phyloP scores from a whole-genome alignment of 2,329 filamentous ascomycete species.

The Verticillium nubilum region DNA sequence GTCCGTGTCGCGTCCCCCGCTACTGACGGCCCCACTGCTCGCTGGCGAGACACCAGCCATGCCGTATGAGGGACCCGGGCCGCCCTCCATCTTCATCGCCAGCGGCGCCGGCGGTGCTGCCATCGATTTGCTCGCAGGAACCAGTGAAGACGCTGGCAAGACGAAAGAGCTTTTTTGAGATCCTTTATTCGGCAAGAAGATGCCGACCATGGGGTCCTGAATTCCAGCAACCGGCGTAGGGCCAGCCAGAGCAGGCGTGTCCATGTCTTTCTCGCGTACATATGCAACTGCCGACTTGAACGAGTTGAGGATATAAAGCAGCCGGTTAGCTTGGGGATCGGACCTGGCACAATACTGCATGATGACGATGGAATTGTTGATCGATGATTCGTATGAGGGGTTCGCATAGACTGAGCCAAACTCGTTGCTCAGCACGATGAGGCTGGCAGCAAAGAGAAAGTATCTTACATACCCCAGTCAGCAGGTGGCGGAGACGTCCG shows the following conservation, averaged over 20 bases:
- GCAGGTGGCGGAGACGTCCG: neutral
- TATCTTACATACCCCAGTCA: constrained; percentile 32
- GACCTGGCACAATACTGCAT: constrained; percentile 41
- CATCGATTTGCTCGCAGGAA: constrained; percentile 2
- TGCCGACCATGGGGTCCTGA: constrained; percentile 20
- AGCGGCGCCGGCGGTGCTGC: constrained; percentile 4
- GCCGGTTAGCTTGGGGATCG: constrained; percentile 43
- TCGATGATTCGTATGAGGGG: constrained; percentile 30
- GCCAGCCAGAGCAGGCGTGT: constrained; percentile 13
- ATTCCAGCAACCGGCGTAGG: constrained; percentile 12
- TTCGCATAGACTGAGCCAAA: constrained; percentile 45
- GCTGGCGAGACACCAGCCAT: constrained; percentile 7
- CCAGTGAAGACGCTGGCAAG: neutral
- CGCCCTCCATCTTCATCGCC: constrained; percentile 8
- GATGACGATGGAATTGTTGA: constrained; percentile 38
- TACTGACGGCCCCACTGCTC: constrained; percentile 10
- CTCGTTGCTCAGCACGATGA: constrained; percentile 52
- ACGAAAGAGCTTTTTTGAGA: constrained; percentile 11
- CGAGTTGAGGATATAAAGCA: constrained; percentile 42
- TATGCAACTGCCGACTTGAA: constrained; percentile 36
- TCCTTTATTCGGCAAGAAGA: constrained; percentile 15
- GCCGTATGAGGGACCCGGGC: neutral
- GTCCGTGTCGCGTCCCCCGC: constrained; percentile 7
- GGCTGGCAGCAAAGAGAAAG: constrained; percentile 48
- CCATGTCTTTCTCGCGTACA: constrained; percentile 5